Base-by-base conservation (phyloP, 305 asterid species). In the Fraxinus xanthoxyloides region DNA sequence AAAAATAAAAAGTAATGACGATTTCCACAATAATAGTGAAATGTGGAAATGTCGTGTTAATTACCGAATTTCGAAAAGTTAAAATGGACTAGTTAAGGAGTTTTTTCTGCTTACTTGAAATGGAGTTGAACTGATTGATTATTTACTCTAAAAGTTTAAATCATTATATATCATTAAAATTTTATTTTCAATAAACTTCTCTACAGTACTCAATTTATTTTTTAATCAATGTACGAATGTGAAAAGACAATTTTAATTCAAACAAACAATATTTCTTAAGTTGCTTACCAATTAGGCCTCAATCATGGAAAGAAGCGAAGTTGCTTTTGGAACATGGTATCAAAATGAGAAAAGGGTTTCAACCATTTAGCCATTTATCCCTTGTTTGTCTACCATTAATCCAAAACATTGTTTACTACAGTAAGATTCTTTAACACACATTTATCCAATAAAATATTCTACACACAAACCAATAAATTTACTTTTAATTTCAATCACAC, bases 281-380 rank as follows among this genome's bases (percentile, higher is more conserved):
- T 15, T 84, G 80, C 72, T 61, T 80, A 31, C 74, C 83, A 51
- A 78, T 79, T 81, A 43, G 78, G 69, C 28, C 34, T 54, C 46
- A 81, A 78, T 75, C 77, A 78, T 13, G 43, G 8, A 83, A 75
- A 75, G 81, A 15, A 63, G 48, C 30, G 40, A 23, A 70, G 35
- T 56, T 75, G 75, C 17, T 35, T 78, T 79, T 23, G 72, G 31
- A 63, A 78, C 13, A 63, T 9, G 9, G 7, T 12, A 65, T 31
- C 21, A 21, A 75, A 65, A 28, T 32, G 69, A 35, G 32, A 23
- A 80, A 77, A 19, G 54, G 78, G 59, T 80, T 80, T 79, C 69
- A 72, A 80, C 77, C 31, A 80, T 80, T 15, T n/a, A n/a, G n/a
- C n/a, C n/a, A n/a, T n/a, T n/a, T 35, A 28, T 2, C 32, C 4